Percentiles rank a stretch among this genome's conserved stretches.
These are phyloP conservation scores for Glutinoglossum americanum DNA, from an alignment of 495 filamentous ascomycete genomes.

Conservation along the genomic window DNA sequence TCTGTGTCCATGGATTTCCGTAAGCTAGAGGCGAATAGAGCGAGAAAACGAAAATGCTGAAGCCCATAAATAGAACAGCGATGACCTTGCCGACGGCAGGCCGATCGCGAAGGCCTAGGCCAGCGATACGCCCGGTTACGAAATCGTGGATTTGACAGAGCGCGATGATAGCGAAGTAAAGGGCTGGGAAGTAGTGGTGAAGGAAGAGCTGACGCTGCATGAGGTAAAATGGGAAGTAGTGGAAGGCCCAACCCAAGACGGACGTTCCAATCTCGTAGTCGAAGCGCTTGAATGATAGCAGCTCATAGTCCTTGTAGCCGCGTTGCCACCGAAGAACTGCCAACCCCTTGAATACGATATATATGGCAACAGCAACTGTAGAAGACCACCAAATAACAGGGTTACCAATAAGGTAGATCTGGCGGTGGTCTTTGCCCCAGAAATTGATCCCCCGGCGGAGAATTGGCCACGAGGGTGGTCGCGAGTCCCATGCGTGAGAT, in stretches of 20 bases:
- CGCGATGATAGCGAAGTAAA: slow-evolving; percentile 82
- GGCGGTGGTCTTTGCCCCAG: slow-evolving; percentile 85
- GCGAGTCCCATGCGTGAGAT: slow-evolving; percentile 94
- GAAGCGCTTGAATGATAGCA: slow-evolving; percentile 72
- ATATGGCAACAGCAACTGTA: slow-evolving; percentile 58
- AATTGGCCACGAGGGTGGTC: slow-evolving; percentile 82
- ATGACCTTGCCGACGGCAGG: slow-evolving; percentile 50
- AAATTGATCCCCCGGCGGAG: slow-evolving; percentile 95
- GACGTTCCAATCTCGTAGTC: slow-evolving; percentile 88
- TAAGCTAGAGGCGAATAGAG: slow-evolving; percentile 78
- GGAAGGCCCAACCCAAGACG: slow-evolving; percentile 83
- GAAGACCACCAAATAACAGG: slow-evolving; percentile 89
- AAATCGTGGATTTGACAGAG: slow-evolving; percentile 84
- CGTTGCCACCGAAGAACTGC: slow-evolving; percentile 88
- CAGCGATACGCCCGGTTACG: slow-evolving; percentile 39
- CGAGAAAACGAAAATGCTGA: slow-evolving; percentile 55
- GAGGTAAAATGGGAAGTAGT: slow-evolving; percentile 94
- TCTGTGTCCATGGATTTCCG: slow-evolving; percentile 81
- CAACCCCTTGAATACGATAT: slow-evolving; percentile 64
- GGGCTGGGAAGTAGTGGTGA: slow-evolving; percentile 89
- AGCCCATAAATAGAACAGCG: slow-evolving; percentile 45
- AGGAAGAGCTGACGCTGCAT: slow-evolving; percentile 97
- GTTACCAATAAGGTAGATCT: slow-evolving; percentile 93
- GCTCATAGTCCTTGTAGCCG: slow-evolving; percentile 65
- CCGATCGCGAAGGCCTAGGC: slow-evolving; percentile 44